Evolutionary conservation across 2,329 filamentous ascomycete genomes (phyloP).

Genomic region (Neofusicoccum cordaticola): DNA sequence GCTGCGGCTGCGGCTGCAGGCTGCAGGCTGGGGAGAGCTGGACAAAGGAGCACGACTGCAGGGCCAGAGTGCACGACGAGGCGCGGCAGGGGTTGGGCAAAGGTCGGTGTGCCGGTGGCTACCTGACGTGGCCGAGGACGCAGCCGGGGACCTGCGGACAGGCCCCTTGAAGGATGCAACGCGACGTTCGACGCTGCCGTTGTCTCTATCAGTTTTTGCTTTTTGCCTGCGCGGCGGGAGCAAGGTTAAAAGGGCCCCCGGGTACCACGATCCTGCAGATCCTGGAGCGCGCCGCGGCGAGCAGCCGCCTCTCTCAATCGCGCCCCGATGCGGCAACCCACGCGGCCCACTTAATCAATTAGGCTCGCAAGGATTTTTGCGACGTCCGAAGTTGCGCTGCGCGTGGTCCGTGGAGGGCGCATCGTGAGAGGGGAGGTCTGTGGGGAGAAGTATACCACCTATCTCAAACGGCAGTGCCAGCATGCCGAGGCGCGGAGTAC

Average conservation of each 20-base stretch:
- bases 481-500: not conserved
- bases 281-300: not conserved
- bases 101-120: not conserved
- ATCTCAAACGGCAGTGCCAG: not conserved
- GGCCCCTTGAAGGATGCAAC: not conserved
- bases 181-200: not conserved
- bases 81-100: not conserved
- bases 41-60: not conserved
- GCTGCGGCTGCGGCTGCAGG: too few species aligned
- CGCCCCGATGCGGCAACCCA: not conserved
- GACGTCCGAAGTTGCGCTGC: not conserved
- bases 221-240: not conserved
- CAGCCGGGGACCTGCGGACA: not conserved
- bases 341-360: not conserved
- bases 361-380: not conserved
- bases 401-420: not conserved
- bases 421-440: not conserved
- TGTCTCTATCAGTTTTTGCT: not conserved
- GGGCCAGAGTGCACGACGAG: not conserved
- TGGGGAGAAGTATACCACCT: not conserved
- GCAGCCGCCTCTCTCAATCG: not conserved
- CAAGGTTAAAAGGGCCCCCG: not conserved
- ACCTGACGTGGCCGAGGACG: not conserved
- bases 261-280: not conserved
- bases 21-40: too few species aligned